Base-by-base conservation (phyloP, 768 basidiomycete genomes). In the Collybia sordida region DNA sequence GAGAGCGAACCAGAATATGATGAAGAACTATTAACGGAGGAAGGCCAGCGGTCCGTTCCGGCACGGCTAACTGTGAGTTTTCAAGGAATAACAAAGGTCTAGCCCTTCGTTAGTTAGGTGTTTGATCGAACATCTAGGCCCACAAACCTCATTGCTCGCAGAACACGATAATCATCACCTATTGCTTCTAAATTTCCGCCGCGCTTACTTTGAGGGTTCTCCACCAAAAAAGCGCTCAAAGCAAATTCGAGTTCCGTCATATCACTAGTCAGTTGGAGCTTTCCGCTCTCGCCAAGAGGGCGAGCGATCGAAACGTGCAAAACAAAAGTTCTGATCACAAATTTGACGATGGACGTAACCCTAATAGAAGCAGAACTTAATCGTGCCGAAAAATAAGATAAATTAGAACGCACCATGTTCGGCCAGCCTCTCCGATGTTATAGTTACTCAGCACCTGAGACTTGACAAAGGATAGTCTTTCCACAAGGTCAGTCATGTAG, bases 231-330 rank as follows among this genome's bases (percentile, higher is more conserved):
- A 3, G 89, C 81, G 59, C 85, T 88, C 47, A 99, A 65, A 0
- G 90, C 85, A 64, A 98, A 97, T 71, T 99, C 97, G 52, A 98
- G 78, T 64, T 93, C 90, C 0, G 95, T 90, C 93, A 98, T 96
- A 66, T 99, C 96, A 41, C 85, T 90, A 50, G 93, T 92, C 55
- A 98, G 75, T 69, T 96, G 94, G 21, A 99, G 80, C 64, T 97
- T 98, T 12, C 95, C 94, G 50, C 81, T 80, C 72, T 99, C 97
- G 4, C 93, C 88, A 4, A 98, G 76, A 0, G 95, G 95, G 58
- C 85, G 84, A 7, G 87, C 90, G 49, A 98, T 93, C 21, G 93
- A 96, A n/a, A 90, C 86, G 60, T 99, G 95, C 31, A 98, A 68
- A 8, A 99, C 83, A 67, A 98, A 99, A 2, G 83, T 88, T 55